phyloP scores from a whole-genome alignment of 805 yeast genomes.

The Lachancea lanzarotensis region DNA sequence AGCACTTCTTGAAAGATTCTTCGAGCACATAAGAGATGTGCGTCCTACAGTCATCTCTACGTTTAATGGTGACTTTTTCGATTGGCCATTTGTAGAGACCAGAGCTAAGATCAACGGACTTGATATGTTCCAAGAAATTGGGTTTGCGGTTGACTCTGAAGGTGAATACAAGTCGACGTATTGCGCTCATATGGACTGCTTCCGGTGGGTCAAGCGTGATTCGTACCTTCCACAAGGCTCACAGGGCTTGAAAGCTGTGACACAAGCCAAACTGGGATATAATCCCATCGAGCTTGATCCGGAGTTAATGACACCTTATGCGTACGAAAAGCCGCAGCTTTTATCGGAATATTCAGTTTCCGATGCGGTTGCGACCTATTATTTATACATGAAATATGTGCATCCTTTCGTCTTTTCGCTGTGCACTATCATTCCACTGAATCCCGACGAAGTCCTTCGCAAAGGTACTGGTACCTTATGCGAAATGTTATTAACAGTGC shows the following conservation, averaged over 20 bases:
- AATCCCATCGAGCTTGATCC: conserved; percentile 97
- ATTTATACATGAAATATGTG: conserved; percentile 90
- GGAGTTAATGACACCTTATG: conserved; percentile 96
- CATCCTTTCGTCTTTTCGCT: conserved; percentile 95
- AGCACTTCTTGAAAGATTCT: conserved; percentile 65
- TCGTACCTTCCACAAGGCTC: conserved; percentile 97
- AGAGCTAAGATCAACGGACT: conserved; percentile 79
- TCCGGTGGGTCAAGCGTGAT: conserved; percentile 96
- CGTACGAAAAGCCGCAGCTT: conserved; percentile 85
- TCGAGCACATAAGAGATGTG: conserved; percentile 82
- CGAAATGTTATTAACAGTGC: conserved; percentile 95
- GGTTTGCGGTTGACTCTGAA: conserved; percentile 81
- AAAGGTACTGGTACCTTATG: conserved; percentile 98
- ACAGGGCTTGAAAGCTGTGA: conserved; percentile 96
- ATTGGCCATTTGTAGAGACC: conserved; percentile 97
- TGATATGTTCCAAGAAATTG: conserved; percentile 87
- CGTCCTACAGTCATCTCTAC: conserved; percentile 97
- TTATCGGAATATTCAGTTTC: conserved; percentile 96
- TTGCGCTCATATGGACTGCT: conserved; percentile 97
- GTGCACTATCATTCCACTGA: conserved; percentile 90
- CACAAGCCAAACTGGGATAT: conserved; percentile 90
- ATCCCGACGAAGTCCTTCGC: conserved; percentile 92
- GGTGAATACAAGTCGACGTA: conserved; percentile 89
- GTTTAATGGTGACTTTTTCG: conserved; percentile 96
- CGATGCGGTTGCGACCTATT: conserved; percentile 98